Conservation (phyloP, 2,329 filamentous ascomycete genomes). For the Bisporella sp. region DNA sequence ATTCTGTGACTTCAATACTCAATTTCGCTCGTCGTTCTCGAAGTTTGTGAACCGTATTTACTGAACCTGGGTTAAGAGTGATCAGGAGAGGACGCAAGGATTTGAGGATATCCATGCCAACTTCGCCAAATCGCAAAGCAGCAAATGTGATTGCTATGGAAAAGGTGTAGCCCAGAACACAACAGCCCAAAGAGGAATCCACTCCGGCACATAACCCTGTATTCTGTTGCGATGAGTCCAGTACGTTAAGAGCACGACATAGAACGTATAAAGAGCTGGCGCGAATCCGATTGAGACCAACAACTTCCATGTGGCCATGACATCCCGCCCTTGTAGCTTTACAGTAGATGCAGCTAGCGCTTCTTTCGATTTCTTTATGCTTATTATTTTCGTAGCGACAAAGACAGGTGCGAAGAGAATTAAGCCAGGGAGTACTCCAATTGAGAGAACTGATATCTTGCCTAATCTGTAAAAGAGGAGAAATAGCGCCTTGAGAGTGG, state of each 20-base stretch:
- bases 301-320: slow-evolving; percentile 85
- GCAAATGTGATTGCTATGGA: slow-evolving; percentile 90
- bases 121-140: slow-evolving; percentile 87
- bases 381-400: slow-evolving; percentile 70
- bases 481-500: slow-evolving; percentile 46
- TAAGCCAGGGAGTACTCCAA: slow-evolving; percentile 79
- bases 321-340: slow-evolving; percentile 80
- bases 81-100: slow-evolving; percentile 82
- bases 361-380: slow-evolving; percentile 67
- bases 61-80: slow-evolving; percentile 76
- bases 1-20: slow-evolving; percentile 74
- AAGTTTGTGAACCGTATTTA: slow-evolving; percentile 76
- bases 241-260: slow-evolving; percentile 66
- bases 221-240: slow-evolving; percentile 78
- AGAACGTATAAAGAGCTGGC: slow-evolving; percentile 74
- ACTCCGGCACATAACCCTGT: slow-evolving; percentile 73
- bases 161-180: slow-evolving; percentile 69
- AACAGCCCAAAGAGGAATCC: slow-evolving; percentile 72
- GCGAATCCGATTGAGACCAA: slow-evolving; percentile 80
- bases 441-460: slow-evolving; percentile 68
- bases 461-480: slow-evolving; percentile 73
- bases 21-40: slow-evolving; percentile 66
- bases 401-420: slow-evolving; percentile 85
- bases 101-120: slow-evolving; percentile 98
- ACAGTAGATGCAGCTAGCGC: slow-evolving; percentile 80